Conservation (phyloP, 495 filamentous ascomycete species). For the Oidiodendron maius region DNA sequence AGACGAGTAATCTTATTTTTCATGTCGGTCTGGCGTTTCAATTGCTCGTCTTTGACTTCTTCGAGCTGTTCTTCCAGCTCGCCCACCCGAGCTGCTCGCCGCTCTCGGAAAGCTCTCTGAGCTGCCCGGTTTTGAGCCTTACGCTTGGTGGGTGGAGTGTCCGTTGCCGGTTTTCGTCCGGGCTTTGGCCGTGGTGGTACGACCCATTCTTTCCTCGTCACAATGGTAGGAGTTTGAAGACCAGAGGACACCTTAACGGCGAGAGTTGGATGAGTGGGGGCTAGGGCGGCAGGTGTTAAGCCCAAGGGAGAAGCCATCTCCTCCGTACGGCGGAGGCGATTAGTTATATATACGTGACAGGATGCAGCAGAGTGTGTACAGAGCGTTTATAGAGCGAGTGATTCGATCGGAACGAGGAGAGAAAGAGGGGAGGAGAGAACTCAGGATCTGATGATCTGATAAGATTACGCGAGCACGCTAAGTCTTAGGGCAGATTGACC, state of each 20-base stretch:
- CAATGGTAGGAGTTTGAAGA: slow-evolving; percentile 25
- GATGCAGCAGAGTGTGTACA: too few relatives aligned
- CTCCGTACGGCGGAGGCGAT: not conserved
- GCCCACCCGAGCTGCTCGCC: slow-evolving; percentile 74
- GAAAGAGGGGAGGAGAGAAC: not conserved
- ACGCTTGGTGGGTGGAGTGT: slow-evolving; percentile 85
- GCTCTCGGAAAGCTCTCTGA: slow-evolving; percentile 85
- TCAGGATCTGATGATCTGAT: not conserved
- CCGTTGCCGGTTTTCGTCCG: slow-evolving; percentile 87
- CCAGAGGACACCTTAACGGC: slow-evolving; percentile 18
- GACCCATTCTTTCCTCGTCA: slow-evolving; percentile 80
- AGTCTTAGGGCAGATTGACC: too few relatives aligned
- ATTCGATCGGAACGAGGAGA: not conserved
- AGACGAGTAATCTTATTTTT: slow-evolving; percentile 34
- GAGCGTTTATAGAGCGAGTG: not conserved
- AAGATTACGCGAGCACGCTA: too few relatives aligned
- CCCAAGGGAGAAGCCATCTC: slow-evolving; percentile 23
- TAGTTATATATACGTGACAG: too few relatives aligned
- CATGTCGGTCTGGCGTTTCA: slow-evolving; percentile 37
- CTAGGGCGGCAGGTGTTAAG: slow-evolving; percentile 19
- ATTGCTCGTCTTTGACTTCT: slow-evolving; percentile 45
- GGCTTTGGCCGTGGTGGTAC: slow-evolving; percentile 85
- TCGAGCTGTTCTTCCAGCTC: slow-evolving; percentile 83
- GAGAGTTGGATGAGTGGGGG: slow-evolving; percentile 20
- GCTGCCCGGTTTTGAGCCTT: slow-evolving; percentile 93